Evolutionary conservation across 257 asterid species (phyloP).

Genomic region (Misopates orontium): DNA sequence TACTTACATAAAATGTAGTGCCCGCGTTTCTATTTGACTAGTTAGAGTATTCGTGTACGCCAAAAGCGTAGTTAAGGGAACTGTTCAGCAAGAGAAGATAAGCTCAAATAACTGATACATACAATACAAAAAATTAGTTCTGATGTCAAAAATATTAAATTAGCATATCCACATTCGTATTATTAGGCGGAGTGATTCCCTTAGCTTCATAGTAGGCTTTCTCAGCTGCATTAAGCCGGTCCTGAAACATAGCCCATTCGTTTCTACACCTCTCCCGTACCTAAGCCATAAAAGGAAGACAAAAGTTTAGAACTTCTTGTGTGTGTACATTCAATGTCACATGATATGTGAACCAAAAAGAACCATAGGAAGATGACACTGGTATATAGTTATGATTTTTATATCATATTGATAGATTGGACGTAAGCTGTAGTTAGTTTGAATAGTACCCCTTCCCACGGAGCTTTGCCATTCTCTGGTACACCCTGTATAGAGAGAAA

Average conservation of each 20-base stretch:
- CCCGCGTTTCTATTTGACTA: background rate
- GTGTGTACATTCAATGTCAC: background rate
- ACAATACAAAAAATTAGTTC: conserved; percentile 11
- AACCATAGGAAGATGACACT: no score
- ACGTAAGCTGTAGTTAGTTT: background rate
- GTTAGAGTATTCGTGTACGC: background rate
- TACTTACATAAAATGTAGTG: background rate
- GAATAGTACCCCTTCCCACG: conserved; percentile 95
- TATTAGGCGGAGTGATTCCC: conserved; percentile 75
- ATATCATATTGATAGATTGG: background rate
- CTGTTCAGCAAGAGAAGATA: background rate
- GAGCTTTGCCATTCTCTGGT: conserved; percentile 79
- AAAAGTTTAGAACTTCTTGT: background rate
- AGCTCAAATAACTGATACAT: conserved; percentile 10
- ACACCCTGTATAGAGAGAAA: conserved; percentile 53
- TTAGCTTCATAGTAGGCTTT: conserved; percentile 56
- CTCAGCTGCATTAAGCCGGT: conserved; percentile 73
- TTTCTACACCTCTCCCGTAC: conserved; percentile 81
- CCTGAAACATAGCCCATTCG: conserved; percentile 85
- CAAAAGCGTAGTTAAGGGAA: background rate
- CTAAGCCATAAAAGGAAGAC: conserved; percentile 31
- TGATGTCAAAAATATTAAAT: background rate
- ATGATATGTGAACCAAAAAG: no score
- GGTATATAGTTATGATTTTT: background rate
- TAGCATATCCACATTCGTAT: conserved; percentile 37